Evolutionary conservation across 2,329 filamentous ascomycete species (phyloP).

Genomic region (Cladophialophora yegresii): DNA sequence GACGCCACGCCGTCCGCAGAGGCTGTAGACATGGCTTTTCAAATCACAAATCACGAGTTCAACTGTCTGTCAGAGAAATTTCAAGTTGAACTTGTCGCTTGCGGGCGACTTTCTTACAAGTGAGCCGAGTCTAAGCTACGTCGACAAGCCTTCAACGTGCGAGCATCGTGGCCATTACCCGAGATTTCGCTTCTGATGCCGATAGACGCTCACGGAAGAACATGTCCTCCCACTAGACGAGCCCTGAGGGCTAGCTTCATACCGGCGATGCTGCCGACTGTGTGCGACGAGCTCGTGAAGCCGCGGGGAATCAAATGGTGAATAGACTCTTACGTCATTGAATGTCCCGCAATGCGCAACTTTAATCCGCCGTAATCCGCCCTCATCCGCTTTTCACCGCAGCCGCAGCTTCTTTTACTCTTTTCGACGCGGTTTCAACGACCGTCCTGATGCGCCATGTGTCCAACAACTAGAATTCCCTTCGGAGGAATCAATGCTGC

Average conservation of each 20-base stretch:
- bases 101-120: not conserved
- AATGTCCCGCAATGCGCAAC: not conserved
- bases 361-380: conserved; percentile 6
- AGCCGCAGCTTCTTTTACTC: not conserved
- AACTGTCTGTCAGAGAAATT: not conserved
- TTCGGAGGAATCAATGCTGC: not conserved
- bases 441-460: not conserved
- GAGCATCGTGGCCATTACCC: not conserved
- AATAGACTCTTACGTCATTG: not conserved
- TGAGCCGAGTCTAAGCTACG: not conserved
- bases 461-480: too few species aligned
- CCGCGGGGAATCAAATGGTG: not conserved
- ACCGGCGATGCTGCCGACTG: not conserved
- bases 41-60: not conserved
- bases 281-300: not conserved
- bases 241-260: not conserved
- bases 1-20: not conserved
- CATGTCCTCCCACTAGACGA: not conserved
- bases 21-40: not conserved
- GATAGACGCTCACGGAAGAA: not conserved
- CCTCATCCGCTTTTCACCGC: conserved; percentile 6
- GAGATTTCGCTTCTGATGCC: not conserved
- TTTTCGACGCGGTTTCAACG: conserved; percentile 1
- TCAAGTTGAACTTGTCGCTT: not conserved
- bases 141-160: not conserved